Percentiles rank a stretch among this genome's conserved stretches.
phyloP scores from a whole-genome alignment of 2,329 filamentous ascomycete genomes.

The Fonsecaea nubica region DNA sequence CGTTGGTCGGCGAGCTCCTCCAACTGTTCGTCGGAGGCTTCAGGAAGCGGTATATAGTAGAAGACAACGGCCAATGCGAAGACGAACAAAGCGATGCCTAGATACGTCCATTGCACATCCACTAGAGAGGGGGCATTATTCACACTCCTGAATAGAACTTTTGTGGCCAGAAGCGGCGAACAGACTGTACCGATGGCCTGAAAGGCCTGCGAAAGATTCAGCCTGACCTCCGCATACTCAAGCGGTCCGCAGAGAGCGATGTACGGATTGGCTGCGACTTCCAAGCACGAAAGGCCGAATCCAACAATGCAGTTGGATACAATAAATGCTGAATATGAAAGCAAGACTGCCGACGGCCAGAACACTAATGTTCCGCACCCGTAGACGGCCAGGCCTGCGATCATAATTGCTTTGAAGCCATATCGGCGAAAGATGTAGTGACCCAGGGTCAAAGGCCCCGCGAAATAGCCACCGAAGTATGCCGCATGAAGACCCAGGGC shows the following conservation, averaged over 20 bases:
- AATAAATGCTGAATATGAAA: constrained; percentile 65
- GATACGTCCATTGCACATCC: constrained; percentile 69
- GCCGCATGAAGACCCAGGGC: constrained; percentile 63
- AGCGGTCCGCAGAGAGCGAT: constrained; percentile 67
- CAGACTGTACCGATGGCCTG: constrained; percentile 67
- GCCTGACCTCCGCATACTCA: constrained; percentile 64
- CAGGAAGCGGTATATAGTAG: constrained; percentile 67
- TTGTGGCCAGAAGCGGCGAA: constrained; percentile 65
- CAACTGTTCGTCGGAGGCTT: constrained; percentile 66
- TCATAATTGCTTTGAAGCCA: constrained; percentile 69
- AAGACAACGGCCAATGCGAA: constrained; percentile 64
- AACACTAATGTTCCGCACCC: constrained; percentile 67
- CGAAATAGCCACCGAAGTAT: constrained; percentile 65
- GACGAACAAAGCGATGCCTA: constrained; percentile 67
- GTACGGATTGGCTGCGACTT: constrained; percentile 68
- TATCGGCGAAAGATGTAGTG: constrained; percentile 62
- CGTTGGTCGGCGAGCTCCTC: constrained; percentile 61
- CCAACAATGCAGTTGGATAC: constrained; percentile 69
- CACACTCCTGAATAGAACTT: constrained; percentile 62
- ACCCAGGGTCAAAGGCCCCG: constrained; percentile 63
- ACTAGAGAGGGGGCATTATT: constrained; percentile 60
- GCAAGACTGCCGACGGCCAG: constrained; percentile 69
- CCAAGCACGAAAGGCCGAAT: constrained; percentile 64
- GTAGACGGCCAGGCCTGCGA: constrained; percentile 66
- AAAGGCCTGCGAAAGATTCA: constrained; percentile 67